Conservation (phyloP, 192 early-diverging fungal species). For the Mortierella claussenii region DNA sequence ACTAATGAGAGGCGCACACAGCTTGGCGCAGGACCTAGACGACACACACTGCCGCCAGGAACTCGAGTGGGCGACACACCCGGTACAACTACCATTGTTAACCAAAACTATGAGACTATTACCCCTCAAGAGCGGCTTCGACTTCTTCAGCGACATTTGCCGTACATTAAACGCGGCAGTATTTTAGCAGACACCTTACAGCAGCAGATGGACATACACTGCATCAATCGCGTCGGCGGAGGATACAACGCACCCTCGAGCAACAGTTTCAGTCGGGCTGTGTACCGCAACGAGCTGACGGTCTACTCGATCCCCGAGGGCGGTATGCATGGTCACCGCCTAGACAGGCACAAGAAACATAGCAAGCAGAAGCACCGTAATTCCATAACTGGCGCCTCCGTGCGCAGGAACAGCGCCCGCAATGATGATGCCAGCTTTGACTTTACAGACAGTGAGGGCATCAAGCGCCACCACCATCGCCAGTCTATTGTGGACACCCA, state of each 20-base stretch:
- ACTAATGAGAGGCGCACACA: neutral
- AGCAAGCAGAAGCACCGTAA: neutral
- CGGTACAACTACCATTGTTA: slow-evolving; percentile 22
- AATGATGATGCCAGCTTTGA: slow-evolving; percentile 3
- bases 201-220: slow-evolving; percentile 16
- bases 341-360: neutral
- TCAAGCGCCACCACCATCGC: neutral
- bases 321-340: too few relatives aligned
- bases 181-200: slow-evolving; percentile 26
- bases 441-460: neutral
- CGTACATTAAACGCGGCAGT: slow-evolving; percentile 7
- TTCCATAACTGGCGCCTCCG: slow-evolving; percentile 9
- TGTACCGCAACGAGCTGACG: slow-evolving; percentile 19
- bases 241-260: neutral
- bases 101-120: slow-evolving; percentile 18
- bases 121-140: slow-evolving; percentile 16
- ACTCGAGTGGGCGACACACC: slow-evolving; percentile 18
- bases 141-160: slow-evolving; percentile 19
- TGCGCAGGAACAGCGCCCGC: neutral
- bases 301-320: slow-evolving; percentile 19
- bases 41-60: slow-evolving; percentile 27
- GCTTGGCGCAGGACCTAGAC: slow-evolving; percentile 7
- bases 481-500: slow-evolving; percentile 1
- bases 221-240: slow-evolving; percentile 9
- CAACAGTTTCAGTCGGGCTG: slow-evolving; percentile 12